These are phyloP conservation scores for Nakazawaea wickerhamii DNA, from an alignment of 805 yeast species.

Conservation along the genomic window DNA sequence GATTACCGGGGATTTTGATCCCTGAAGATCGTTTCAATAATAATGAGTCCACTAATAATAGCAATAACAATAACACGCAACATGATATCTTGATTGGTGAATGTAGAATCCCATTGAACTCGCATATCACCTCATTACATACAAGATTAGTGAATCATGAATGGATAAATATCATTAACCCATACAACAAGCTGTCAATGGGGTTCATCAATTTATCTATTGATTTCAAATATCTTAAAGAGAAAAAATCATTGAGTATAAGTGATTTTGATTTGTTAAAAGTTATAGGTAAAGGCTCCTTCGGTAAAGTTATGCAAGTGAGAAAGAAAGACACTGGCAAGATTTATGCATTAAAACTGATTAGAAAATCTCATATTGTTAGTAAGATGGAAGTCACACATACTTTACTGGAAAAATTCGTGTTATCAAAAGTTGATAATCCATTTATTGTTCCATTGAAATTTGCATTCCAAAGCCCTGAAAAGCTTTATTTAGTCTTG, in stretches of 20 bases:
- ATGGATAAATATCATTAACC: constrained; percentile 32
- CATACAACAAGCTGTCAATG: constrained; percentile 26
- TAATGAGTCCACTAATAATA: not conserved
- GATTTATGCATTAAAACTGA: constrained; percentile 89
- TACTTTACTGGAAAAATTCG: constrained; percentile 94
- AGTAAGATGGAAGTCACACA: constrained; percentile 93
- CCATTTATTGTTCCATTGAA: constrained; percentile 96
- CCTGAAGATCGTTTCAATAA: constrained; percentile 33
- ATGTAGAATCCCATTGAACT: constrained; percentile 48
- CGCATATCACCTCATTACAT: constrained; percentile 34
- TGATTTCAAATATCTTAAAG: constrained; percentile 56
- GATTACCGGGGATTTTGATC: constrained; percentile 63
- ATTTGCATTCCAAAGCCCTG: constrained; percentile 96
- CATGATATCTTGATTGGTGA: constrained; percentile 77
- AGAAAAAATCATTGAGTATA: constrained; percentile 65
- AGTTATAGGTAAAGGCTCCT: constrained; percentile 96
- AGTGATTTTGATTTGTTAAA: constrained; percentile 91
- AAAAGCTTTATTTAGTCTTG: constrained; percentile 82
- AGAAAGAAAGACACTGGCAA: constrained; percentile 92
- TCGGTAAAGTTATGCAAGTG: constrained; percentile 99
- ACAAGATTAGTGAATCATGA: constrained; percentile 66
- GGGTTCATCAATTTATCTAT: constrained; percentile 50
- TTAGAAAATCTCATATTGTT: constrained; percentile 90
- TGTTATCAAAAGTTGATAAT: constrained; percentile 83
- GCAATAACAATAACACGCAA: constrained; percentile 21